Evolutionary conservation across 352 stramenopile species (phyloP).

Genomic region (Aphanomyces invadans): DNA sequence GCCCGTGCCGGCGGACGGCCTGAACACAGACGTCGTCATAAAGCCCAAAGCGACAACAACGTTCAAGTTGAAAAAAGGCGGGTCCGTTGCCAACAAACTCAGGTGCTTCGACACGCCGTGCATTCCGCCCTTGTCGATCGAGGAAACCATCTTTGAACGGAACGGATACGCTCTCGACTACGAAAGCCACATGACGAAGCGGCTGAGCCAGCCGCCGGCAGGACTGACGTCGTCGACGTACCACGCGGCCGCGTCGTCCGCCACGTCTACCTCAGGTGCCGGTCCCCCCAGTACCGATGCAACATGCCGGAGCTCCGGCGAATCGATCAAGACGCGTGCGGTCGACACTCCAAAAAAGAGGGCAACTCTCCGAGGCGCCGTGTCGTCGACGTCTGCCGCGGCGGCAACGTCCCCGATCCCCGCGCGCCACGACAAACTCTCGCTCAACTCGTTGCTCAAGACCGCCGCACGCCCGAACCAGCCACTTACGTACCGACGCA

Average conservation of each 20-base stretch:
- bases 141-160: slow-evolving; percentile 23
- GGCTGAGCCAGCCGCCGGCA: neutral
- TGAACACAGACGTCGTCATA: neutral
- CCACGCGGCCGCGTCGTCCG: neutral
- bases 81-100: neutral
- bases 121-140: neutral
- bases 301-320: neutral
- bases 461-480: neutral
- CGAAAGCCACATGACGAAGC: slow-evolving; percentile 21
- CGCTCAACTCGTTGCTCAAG: slow-evolving; percentile 18
- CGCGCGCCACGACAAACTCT: neutral
- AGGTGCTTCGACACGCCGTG: neutral
- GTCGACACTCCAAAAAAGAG: neutral
- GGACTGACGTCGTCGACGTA: neutral
- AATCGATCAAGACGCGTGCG: neutral
- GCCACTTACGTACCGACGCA: neutral
- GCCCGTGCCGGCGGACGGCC: neutral
- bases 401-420: neutral
- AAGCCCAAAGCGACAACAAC: neutral
- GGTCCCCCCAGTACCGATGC: neutral
- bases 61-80: slow-evolving; percentile 6
- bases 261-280: too few relatives aligned
- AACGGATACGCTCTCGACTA: slow-evolving; percentile 24
- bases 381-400: neutral
- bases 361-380: too few relatives aligned